Base-by-base conservation (phyloP, 805 yeast genomes). In the Millerozyma miso region DNA sequence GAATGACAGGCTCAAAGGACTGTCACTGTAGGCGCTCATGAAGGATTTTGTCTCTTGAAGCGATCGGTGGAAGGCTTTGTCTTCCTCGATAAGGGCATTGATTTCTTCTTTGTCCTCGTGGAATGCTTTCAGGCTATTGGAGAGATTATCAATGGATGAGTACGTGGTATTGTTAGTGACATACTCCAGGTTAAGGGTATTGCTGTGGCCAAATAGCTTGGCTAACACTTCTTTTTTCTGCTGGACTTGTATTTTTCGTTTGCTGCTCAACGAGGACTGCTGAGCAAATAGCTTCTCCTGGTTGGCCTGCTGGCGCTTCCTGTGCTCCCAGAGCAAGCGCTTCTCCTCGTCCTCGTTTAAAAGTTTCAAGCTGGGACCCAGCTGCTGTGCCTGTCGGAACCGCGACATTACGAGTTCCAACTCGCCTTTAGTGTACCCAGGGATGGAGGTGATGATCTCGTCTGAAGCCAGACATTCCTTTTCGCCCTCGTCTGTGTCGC, bases 91-190 rank as follows among this genome's bases (percentile, higher is more conserved):
- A 4, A 69, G 49, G 19, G 47, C 48, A 29, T 51, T 44, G 7
- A 70, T 65, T 42, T 69, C 76, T 37, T 65, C 69, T 39, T 67
- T 65, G 44, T 70, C 74, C 46, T 69, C 74, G 38, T 66, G 68
- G 38, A 64, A 65, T 4, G 69, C 59, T 47, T 63, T 68, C 39
- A 64, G 69, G 1, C 67, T 59, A 43, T 59, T 69, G 44, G 62
- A 50, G 8, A 56, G 53, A 46, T 63, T 67, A 44, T 69, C 74
- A 7, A 64, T 42, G 4, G 71, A 53, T 4, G 70, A 62, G 49
- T 69, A 66, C 8, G 64, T 52, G 14, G 72, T 58, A 52, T 69
- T 69, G 49, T 69, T 69, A 38, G 74, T 69, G 45, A 66, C 57
- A 42, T 63, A 63, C 35, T 67, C 72, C 36, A 57, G 64, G 52